Conservation (phyloP, 2,329 filamentous ascomycete genomes). For the Trichoderma endophyticum region DNA sequence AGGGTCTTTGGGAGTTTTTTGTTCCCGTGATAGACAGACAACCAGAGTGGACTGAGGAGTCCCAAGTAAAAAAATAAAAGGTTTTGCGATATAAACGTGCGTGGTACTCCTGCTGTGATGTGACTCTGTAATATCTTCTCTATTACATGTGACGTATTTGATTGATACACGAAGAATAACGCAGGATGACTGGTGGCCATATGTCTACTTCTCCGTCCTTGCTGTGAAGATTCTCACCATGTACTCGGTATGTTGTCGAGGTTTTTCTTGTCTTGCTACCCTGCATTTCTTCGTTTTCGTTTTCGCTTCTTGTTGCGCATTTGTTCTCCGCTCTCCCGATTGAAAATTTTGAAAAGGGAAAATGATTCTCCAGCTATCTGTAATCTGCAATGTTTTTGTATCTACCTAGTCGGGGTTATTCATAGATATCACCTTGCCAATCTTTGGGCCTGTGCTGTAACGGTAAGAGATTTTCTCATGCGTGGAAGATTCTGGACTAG, state of each 20-base stretch:
- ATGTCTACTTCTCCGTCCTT: not conserved
- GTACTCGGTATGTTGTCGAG: not conserved
- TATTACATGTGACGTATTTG: not conserved
- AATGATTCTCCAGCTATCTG: not conserved
- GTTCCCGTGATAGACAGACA: conserved; percentile 27
- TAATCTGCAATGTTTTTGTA: not conserved
- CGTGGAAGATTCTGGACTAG: conserved; percentile 8
- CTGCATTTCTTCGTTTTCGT: not conserved
- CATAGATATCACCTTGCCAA: not conserved
- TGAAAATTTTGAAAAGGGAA: not conserved
- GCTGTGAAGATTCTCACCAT: not conserved
- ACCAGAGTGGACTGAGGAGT: conserved; percentile 43
- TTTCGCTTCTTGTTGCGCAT: not conserved
- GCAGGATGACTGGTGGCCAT: not conserved
- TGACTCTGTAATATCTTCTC: not conserved
- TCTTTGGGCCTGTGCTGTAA: not conserved
- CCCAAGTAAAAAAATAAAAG: conserved; percentile 36
- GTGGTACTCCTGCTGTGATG: not conserved
- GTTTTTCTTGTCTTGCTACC: not conserved
- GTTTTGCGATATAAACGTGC: conserved; percentile 4
- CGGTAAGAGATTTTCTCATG: not conserved
- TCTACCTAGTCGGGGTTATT: not conserved
- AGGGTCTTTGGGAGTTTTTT: conserved; percentile 18
- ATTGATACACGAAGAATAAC: not conserved
- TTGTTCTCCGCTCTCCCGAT: not conserved